Base-by-base conservation (phyloP, 305 asterid species). In the Salvia sclarea region DNA sequence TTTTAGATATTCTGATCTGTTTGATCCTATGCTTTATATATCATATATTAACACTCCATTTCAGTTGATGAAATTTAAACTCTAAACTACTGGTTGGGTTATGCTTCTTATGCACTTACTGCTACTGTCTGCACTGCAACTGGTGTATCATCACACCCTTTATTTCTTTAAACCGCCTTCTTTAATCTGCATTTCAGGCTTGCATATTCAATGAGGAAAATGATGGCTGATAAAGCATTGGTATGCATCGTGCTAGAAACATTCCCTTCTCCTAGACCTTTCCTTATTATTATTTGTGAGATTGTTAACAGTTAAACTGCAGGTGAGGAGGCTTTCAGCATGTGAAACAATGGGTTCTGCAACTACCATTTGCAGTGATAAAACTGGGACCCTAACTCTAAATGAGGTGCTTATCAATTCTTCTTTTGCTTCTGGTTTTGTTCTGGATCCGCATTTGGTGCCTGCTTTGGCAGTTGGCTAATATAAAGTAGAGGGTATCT, bases 321-420 rank as follows among this genome's bases (percentile, higher is more conserved):
- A 94, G 97, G 98, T 94, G 50, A 84, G 98, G 84, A 87, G 98
- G 84, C 87, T 88, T 59, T 94, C 98, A 45, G 97, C 98, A 52
- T 94, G 98, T 76, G 97, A 94, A 67, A 94, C 97, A 40, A 94
- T 94, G 98, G 99, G 98, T 28, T 88, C 95, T 63, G 96, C 99
- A 28, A 94, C 98, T 43, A 94, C 99, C 59, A 94, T 94, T 81
- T 91, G 96, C 83, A 89, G 95, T 78, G 99, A 94, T 62, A 94
- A 94, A 82, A 94, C 97, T 18, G 99, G 99, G 70, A 91, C 96
- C 40, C 79, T 94, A 73, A 94, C 99, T 49, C 71, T 87, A 58
- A 94, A 91, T 80, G 89, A 87, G 95, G 98, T 91, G 30, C 56
- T 61, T 45, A 40, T 70, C n/a, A 54, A 35, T 66, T 53, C 54